Evolutionary conservation across 306 rosid genomes (phyloP).

Genomic region (Glycine soja): DNA sequence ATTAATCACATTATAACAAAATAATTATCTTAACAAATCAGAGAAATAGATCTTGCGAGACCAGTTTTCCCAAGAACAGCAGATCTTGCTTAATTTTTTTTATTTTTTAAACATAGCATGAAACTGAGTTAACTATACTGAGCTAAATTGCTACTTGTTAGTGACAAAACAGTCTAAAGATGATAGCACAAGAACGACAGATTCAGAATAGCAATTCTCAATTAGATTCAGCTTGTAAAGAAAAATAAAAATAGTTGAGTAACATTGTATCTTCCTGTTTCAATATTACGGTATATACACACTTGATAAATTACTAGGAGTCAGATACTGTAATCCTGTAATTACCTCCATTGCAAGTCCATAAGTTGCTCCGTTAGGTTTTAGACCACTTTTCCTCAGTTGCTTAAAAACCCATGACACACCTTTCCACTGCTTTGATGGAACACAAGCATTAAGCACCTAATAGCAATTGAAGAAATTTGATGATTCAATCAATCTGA

Average conservation of each 20-base stretch:
- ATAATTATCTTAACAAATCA: slow-evolving; percentile 18
- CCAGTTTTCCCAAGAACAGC: slow-evolving; percentile 12
- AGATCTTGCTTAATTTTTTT: slow-evolving; percentile 6
- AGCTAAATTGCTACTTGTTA: no score
- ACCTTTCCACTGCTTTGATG: slow-evolving; percentile 82
- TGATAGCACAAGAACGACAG: neutral
- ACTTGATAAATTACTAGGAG: slow-evolving; percentile 34
- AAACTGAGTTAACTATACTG: neutral
- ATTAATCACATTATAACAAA: slow-evolving; percentile 30
- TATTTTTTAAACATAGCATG: neutral
- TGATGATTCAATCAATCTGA: slow-evolving; percentile 36
- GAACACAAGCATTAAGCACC: slow-evolving; percentile 91
- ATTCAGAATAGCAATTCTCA: slow-evolving; percentile 29
- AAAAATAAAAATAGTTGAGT: slow-evolving; percentile 5
- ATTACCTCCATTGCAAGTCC: slow-evolving; percentile 99
- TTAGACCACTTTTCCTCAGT: slow-evolving; percentile 68
- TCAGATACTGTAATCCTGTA: slow-evolving; percentile 40
- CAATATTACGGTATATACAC: slow-evolving; percentile 29
- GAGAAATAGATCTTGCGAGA: neutral
- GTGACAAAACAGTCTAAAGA: no score
- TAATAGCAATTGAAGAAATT: slow-evolving; percentile 54
- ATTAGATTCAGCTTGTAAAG: slow-evolving; percentile 19
- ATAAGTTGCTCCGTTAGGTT: slow-evolving; percentile 85
- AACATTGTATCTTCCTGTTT: slow-evolving; percentile 40
- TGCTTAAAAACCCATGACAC: slow-evolving; percentile 86